Percentiles rank a stretch among this genome's conserved stretches.
These are phyloP conservation scores for Epichloe coenophiala DNA, from an alignment of 2,329 filamentous ascomycete genomes.

Conservation along the genomic window DNA sequence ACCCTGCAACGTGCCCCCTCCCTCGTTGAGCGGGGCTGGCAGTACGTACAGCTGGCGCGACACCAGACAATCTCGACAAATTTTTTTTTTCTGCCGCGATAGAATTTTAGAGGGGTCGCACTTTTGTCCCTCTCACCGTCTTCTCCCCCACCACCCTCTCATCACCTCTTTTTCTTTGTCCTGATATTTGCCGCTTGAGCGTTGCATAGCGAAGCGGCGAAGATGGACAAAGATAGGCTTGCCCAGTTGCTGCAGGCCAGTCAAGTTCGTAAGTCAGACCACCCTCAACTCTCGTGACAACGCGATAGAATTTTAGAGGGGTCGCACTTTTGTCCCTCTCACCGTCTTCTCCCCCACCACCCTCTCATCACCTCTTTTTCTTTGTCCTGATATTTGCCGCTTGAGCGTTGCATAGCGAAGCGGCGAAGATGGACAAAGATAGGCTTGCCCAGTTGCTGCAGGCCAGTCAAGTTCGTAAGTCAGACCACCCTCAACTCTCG, in stretches of 20 bases:
- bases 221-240: slow-evolving; percentile 53
- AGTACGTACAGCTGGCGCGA: not conserved
- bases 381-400: slow-evolving; percentile 6
- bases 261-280: slow-evolving; percentile 58
- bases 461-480: slow-evolving; percentile 76
- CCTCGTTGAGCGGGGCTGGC: slow-evolving; percentile 4
- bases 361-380: slow-evolving; percentile 1
- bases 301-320: slow-evolving; percentile 5
- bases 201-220: slow-evolving; percentile 5
- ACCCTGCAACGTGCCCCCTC: slow-evolving; percentile 1
- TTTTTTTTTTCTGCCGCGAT: slow-evolving; percentile 10
- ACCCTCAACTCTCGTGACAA: not conserved
- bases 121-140: slow-evolving; percentile 7
- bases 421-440: slow-evolving; percentile 35
- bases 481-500: not conserved
- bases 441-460: slow-evolving; percentile 78
- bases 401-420: slow-evolving; percentile 5
- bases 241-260: slow-evolving; percentile 77
- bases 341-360: slow-evolving; percentile 2
- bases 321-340: slow-evolving; percentile 6
- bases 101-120: slow-evolving; percentile 5
- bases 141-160: not conserved
- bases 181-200: slow-evolving; percentile 6
- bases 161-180: slow-evolving; percentile 2
- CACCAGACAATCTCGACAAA: slow-evolving; percentile 2